These are phyloP conservation scores for Cryphonectria radicalis DNA, from an alignment of 2,329 filamentous ascomycete species.

Conservation along the genomic window DNA sequence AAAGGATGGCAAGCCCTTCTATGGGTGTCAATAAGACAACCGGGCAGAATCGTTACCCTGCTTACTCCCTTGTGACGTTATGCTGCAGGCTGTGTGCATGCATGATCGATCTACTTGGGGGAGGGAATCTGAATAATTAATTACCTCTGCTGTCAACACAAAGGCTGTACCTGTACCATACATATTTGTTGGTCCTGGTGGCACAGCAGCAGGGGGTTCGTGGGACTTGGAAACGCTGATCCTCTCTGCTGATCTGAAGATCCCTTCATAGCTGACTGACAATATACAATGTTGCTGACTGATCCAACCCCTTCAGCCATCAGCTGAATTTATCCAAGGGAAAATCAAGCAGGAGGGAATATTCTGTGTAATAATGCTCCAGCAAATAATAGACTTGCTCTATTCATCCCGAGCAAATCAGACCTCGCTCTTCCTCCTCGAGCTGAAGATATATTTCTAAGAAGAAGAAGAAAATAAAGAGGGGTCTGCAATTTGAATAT, in stretches of 20 bases:
- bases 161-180: not conserved
- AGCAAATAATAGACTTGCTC: not conserved
- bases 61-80: not conserved
- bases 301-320: not conserved
- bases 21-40: not conserved
- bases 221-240: not conserved
- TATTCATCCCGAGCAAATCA: not conserved
- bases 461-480: slow-evolving; percentile 4
- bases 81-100: not conserved
- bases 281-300: not conserved
- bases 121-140: not conserved
- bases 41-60: not conserved
- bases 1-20: not conserved
- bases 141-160: not conserved
- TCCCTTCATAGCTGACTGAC: not conserved
- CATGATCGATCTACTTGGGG: not conserved
- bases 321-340: not conserved
- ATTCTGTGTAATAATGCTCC: not conserved
- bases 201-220: not conserved
- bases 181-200: not conserved
- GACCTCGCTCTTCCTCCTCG: not conserved
- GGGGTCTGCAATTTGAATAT: not conserved
- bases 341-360: not conserved
- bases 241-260: not conserved
- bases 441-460: slow-evolving; percentile 10